Base-by-base conservation (phyloP, 78 protist species). In the Planoprotostelium fungivorum region DNA sequence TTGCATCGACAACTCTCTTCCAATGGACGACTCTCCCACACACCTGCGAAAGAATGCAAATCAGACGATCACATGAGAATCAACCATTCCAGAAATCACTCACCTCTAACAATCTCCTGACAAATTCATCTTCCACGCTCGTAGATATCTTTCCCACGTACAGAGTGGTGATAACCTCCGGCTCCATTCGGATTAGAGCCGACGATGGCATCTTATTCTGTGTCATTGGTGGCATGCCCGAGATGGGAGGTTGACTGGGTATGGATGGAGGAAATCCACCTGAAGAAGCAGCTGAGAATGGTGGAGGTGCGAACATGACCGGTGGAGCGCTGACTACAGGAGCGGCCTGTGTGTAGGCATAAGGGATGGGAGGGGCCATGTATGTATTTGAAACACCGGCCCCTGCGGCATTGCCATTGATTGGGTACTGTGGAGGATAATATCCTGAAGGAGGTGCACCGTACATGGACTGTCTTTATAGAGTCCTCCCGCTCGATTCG, bases 91-190 rank as follows among this genome's bases (percentile, higher is more conserved):
- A 51, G 16, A 16, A 51, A 51, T 51, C 31, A 51, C 73, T 51
- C 73, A 51, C 84, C 1, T 89, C 91, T 23, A 92, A 34, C 16
- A 92, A 36, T 34, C 10, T 35, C 36, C 37, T 84, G 16, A 92
- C 87, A 63, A 92, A 92, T 35, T 38, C 73, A 92, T 92, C 94
- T n/a, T 92, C 91, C 37, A 92, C 89, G 28, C 84, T n/a, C 36
- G 63, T 38, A 38, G 94, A 89, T 31, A 92, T 92, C 84, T 89
- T 92, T 34, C 94, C 94, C 16, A 92, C 88, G 51, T 89, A 92
- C 9, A 87, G 31, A 51, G 73, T 25, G 73, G 73, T 51, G 5
- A 51, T 51, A 16, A 51, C 16, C 73, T 51, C 73, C 16, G 73
- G 73, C 5, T 51, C 73, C 5, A 25, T 25, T 25, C 31, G 31